A percentile compares a stretch with the other conserved stretches of the same genome.
Conservation (phyloP, 768 basidiomycete genomes). For the Tylopilus sp. region DNA sequence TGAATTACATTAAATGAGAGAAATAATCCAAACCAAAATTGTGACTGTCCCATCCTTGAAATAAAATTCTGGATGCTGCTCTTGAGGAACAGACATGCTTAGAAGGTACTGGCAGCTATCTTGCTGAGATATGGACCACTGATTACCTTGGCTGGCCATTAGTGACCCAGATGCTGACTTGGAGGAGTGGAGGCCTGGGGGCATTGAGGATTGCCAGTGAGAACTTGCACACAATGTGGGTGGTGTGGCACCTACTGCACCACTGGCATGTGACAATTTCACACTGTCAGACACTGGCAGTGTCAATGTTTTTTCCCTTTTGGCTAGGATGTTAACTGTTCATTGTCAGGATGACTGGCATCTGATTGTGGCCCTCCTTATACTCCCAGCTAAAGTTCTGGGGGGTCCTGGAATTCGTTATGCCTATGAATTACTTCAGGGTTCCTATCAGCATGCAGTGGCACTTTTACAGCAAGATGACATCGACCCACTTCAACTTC, state of each 20-base stretch:
- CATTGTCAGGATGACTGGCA: neutral
- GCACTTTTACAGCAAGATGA: conserved; percentile 4
- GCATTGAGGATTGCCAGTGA: too few relatives aligned
- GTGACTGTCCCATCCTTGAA: neutral
- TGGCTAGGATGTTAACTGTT: too few relatives aligned
- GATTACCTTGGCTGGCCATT: neutral
- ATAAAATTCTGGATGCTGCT: neutral
- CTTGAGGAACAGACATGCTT: neutral
- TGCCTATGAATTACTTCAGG: neutral
- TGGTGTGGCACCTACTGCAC: neutral
- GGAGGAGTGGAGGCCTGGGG: neutral
- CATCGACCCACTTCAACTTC: conserved; percentile 8
- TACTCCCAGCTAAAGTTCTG: conserved; percentile 3
- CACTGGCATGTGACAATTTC: neutral
- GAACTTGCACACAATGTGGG: too few relatives aligned
- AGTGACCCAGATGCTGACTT: neutral
- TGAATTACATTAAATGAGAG: neutral
- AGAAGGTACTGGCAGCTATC: neutral
- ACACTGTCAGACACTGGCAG: too few relatives aligned
- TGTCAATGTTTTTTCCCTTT: neutral
- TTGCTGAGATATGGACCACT: neutral
- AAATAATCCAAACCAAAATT: neutral
- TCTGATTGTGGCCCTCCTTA: neutral
- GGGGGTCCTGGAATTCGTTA: conserved; percentile 8
- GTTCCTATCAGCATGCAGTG: neutral